phyloP scores from a whole-genome alignment of 305 asterid genomes.

The Solanum aculeatissimum region DNA sequence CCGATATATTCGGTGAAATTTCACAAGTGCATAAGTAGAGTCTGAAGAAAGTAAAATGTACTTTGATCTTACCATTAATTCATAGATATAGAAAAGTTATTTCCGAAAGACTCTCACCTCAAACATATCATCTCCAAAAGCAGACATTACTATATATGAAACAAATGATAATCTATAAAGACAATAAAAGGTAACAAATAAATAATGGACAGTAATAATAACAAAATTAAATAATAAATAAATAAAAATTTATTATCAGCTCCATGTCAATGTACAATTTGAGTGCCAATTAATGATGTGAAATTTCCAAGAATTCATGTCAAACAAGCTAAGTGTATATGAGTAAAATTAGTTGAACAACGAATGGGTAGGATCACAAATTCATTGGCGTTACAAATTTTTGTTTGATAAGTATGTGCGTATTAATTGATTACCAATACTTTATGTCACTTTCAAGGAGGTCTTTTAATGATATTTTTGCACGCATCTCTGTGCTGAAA shows the following conservation, averaged over 20 bases:
- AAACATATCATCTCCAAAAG: too few relatives aligned
- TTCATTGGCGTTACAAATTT: not conserved
- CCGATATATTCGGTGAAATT: too few relatives aligned
- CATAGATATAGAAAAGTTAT: too few relatives aligned
- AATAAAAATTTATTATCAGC: not conserved
- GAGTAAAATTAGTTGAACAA: not conserved
- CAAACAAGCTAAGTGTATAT: not conserved
- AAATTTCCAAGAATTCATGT: not conserved
- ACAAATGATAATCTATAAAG: too few relatives aligned
- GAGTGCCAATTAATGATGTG: not conserved
- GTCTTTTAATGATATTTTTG: not conserved
- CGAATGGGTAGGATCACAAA: not conserved
- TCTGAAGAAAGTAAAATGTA: too few relatives aligned
- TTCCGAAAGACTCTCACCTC: too few relatives aligned
- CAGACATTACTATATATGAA: too few relatives aligned
- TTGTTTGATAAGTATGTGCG: not conserved
- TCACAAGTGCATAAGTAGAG: too few relatives aligned
- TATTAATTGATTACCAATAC: not conserved
- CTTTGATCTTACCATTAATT: too few relatives aligned
- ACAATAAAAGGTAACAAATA: too few relatives aligned
- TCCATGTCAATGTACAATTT: not conserved
- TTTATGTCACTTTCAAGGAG: not conserved
- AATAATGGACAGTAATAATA: too few relatives aligned
- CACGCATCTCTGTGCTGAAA: not conserved
- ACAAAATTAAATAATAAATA: too few relatives aligned